Evolutionary conservation across 2,329 filamentous ascomycete genomes (phyloP), one percentile per base, ranked within the genome.

Genomic region (Aspergillus sp.): DNA sequence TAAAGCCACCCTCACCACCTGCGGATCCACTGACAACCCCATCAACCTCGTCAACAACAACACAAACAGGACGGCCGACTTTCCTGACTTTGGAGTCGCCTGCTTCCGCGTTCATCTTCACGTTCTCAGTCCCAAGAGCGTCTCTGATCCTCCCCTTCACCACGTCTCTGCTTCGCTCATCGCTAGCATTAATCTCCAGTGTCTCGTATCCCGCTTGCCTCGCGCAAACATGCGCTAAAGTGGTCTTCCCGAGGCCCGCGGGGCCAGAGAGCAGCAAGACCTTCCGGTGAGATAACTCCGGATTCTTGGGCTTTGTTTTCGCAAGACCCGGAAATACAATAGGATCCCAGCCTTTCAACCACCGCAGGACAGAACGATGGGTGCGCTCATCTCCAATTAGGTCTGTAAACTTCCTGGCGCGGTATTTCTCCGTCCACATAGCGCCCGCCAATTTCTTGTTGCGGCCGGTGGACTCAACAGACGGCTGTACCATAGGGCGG

Each of bases 341-440:
- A 0, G 81, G 71, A 53, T 98, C 91, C 91, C 91, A 98, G 12
- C 74, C 72, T 63, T 96, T 98, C 26, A 98, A 66, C 91, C 91
- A 98, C 33, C 83, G 78, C 34, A 98, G 66, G 4, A 98, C 89
- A 38, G 81, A 74, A 39, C 91, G 77, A 58, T 98, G 93, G 15
- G 89, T 96, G 27, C 86, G 72, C 53, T 98, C 91, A 48, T 98
- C 91, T 16, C 93, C 93, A 29, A 93, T 85, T 0, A 98, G 69
- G 47, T 98, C 91, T 47, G 88, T 83, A 49, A 96, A 98, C 48
- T 79, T 89, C 39, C 78, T 77, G 16, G 91, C 91, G 22, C 91
- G 80, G 54, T 98, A 98, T 56, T 98, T 98, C 55, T 98, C 91
- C 0, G 89, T 94, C 91, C 91, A 98, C 53, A 98, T 60, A 33